Conservation (phyloP, 768 basidiomycete genomes). For the Kwoniella mangroviensis region DNA sequence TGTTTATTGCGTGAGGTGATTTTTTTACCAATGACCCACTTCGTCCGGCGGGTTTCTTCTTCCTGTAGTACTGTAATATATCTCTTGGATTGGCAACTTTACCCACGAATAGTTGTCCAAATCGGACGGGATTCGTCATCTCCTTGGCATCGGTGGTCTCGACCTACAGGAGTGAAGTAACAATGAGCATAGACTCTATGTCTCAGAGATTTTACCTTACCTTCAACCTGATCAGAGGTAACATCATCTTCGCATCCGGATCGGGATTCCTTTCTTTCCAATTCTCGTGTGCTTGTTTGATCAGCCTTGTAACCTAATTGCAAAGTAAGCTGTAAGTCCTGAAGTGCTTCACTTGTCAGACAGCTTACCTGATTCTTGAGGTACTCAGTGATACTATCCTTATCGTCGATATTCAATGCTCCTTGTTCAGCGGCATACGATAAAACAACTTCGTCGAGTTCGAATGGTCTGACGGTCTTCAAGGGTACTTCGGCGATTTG, state of each 20-base stretch:
- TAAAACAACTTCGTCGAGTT: constrained; percentile 78
- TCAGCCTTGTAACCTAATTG: constrained; percentile 73
- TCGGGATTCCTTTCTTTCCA: constrained; percentile 47
- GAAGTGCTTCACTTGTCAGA: too few relatives aligned
- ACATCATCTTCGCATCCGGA: constrained; percentile 61
- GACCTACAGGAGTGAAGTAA: constrained; percentile 63
- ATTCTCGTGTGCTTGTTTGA: constrained; percentile 58
- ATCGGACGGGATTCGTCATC: constrained; percentile 93
- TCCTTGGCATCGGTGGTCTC: constrained; percentile 88
- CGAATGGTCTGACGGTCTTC: constrained; percentile 91
- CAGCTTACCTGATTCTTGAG: constrained; percentile 69
- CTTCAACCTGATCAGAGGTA: constrained; percentile 85
- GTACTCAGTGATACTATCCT: constrained; percentile 80
- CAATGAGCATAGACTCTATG: neutral
- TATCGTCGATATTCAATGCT: constrained; percentile 65
- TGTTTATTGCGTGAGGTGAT: too few relatives aligned
- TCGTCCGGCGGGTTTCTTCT: constrained; percentile 66
- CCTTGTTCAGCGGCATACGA: constrained; percentile 75
- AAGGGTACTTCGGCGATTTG: constrained; percentile 81
- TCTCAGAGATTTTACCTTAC: constrained; percentile 57
- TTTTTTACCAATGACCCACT: constrained; percentile 32
- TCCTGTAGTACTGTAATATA: constrained; percentile 84
- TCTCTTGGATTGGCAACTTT: constrained; percentile 92
- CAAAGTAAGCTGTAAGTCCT: neutral
- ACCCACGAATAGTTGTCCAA: constrained; percentile 92